Evolutionary conservation across 805 yeast species (phyloP), one percentile per base, ranked within the genome.

Genomic region (Ogataea nonfermentans): DNA sequence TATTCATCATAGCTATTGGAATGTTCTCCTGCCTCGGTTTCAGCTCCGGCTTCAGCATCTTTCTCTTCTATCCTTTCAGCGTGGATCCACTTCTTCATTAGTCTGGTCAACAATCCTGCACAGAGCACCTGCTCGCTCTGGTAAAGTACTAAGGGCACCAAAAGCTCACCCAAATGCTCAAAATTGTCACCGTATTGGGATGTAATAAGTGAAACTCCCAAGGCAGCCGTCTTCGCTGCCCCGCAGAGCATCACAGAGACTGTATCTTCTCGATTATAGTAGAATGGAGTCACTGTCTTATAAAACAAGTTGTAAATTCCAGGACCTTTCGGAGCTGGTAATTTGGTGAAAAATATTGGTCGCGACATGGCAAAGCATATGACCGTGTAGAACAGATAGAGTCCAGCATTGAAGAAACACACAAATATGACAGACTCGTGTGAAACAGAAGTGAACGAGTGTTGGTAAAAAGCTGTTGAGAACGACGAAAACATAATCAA

Each of bases 221-320:
- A 67, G 0, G 96, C 96, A 0, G 95, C 96, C 1, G 96, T 88
- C 61, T 88, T 89, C 2, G 96, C 95, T 4, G 95, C 91, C 9
- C 95, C 95, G 62, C 95, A 86, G 43, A 87, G 71, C 83, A 88
- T 74, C 35, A 89, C 74, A 9, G 90, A 72, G 24, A 86, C 85
- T 0, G 95, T 77, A 54, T 89, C 95, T 36, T 67, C 61, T 49
- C 81, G 75, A 52, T 71, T 70, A 61, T 84, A 84, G 61, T 82
- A 84, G 52, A 84, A 86, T 2, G 91, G 91, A 39, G 70, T 59
- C 43, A 79, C 61, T 2, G 70, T 22, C 30, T 59, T 60, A 56
- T 78, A 74, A 15, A 67, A 44, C 48, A 59, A 62, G 5, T 50
- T 69, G 52, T 85, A 84, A 0, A 61, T 4, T 24, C 30, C 63